These are phyloP conservation scores for Lathyrus oleraceus DNA, from an alignment of 306 rosid genomes.

Conservation along the genomic window DNA sequence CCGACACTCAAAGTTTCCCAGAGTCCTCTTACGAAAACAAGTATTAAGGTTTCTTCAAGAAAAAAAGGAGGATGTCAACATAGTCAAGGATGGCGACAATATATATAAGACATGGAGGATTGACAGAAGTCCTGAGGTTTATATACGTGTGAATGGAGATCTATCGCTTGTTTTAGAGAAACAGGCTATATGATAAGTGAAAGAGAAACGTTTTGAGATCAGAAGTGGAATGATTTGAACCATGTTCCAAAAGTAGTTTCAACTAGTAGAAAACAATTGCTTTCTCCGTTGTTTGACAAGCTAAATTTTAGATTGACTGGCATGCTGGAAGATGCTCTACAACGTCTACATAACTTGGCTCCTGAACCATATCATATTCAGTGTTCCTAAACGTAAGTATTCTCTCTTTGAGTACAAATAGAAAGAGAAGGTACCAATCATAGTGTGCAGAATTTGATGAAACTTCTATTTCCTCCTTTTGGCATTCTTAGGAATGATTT, in stretches of 20 bases:
- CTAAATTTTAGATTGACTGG: slow-evolving; percentile 63
- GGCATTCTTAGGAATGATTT: too few relatives aligned
- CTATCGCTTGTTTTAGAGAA: slow-evolving; percentile 32
- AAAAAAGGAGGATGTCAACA: slow-evolving; percentile 50
- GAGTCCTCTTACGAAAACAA: slow-evolving; percentile 38
- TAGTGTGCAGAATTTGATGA: too few relatives aligned
- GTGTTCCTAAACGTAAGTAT: too few relatives aligned
- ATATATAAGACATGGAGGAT: too few relatives aligned
- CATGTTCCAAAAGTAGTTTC: slow-evolving; percentile 58
- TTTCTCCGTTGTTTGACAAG: slow-evolving; percentile 54
- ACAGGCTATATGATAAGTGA: slow-evolving; percentile 34
- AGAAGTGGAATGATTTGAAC: slow-evolving; percentile 48
- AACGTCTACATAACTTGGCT: too few relatives aligned
- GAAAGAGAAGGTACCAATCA: too few relatives aligned
- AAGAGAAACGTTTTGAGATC: slow-evolving; percentile 46
- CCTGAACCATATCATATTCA: too few relatives aligned
- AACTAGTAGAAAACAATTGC: slow-evolving; percentile 53
- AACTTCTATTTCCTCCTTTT: too few relatives aligned
- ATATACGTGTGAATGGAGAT: slow-evolving; percentile 41
- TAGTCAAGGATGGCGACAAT: too few relatives aligned
- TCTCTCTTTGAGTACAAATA: too few relatives aligned
- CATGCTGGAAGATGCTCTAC: slow-evolving; percentile 53
- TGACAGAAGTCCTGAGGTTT: too few relatives aligned
- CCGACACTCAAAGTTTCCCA: slow-evolving; percentile 33
- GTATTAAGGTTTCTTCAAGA: slow-evolving; percentile 46